These are phyloP conservation scores for Apiospora koreana DNA, from an alignment of 2,329 filamentous ascomycete species.

Conservation along the genomic window DNA sequence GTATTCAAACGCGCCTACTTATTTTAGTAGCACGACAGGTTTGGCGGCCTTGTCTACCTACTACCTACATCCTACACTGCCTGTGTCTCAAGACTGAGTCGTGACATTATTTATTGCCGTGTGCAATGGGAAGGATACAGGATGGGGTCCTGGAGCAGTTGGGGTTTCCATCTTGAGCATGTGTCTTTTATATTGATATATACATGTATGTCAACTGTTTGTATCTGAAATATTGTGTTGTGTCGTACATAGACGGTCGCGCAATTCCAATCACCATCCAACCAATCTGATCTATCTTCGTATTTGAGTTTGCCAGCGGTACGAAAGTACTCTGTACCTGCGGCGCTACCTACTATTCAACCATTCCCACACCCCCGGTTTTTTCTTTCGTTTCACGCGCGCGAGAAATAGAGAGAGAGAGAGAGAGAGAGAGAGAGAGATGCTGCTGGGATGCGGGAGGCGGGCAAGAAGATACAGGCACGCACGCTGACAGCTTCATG, in stretches of 20 bases:
- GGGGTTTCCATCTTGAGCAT: background rate
- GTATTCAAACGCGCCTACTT: background rate
- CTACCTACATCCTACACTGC: background rate
- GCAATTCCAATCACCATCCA: background rate
- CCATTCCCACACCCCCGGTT: background rate
- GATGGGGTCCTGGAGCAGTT: background rate
- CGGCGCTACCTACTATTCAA: background rate
- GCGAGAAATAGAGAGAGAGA: no score
- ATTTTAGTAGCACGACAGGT: background rate
- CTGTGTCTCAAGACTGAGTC: conserved; percentile 6
- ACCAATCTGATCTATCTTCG: background rate
- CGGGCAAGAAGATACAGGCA: background rate
- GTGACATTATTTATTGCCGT: background rate
- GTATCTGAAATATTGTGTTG: background rate
- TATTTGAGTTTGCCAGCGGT: background rate
- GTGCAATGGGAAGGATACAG: background rate
- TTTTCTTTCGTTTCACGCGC: background rate
- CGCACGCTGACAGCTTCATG: background rate
- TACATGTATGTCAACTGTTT: background rate
- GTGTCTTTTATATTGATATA: background rate
- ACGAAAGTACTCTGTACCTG: background rate
- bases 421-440: no score
- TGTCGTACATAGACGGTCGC: background rate
- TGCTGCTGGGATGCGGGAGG: background rate
- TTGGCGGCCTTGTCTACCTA: background rate